Evolutionary conservation across 2,329 filamentous ascomycete species (phyloP), one percentile per base, ranked within the genome.

Genomic region (Ophiocordyceps camponoti-leonardi): DNA sequence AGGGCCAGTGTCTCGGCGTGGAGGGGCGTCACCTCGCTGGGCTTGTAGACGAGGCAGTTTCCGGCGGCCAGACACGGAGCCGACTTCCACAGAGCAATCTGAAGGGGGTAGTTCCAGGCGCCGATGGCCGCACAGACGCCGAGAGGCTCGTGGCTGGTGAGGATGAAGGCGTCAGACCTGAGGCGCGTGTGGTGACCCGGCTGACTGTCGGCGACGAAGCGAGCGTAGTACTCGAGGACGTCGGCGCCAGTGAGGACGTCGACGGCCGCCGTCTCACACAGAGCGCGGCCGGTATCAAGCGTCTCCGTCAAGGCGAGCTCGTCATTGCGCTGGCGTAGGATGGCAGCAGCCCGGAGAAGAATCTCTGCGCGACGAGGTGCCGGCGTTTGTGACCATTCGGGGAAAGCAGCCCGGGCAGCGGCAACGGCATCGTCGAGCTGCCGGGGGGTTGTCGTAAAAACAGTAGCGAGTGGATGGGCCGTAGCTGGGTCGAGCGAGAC

Each of bases 21-120:
- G n/a, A 93, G 69, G 6, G 85, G 84, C 0, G 86, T 93, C 60
- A 84, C 83, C 67, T 93, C 86, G 52, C 83, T 88, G 8, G 86
- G 84, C 64, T 93, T 93, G 67, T 93, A 93, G 41, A 93, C 76
- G 82, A 93, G 88, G 57, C 81, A 85, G 64, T 93, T 93, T 19
- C 86, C 86, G 1, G 86, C 86, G 4, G 86, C 85, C 14, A 93
- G 71, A 54, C 86, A 92, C 0, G 86, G 83, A 0, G 83, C 85
- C 1, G 83, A 87, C 63, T 93, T 93, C 86, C 86, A 93, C 1
- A 93, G 69, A 10, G 86, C 86, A 52, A 93, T 93, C 61, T 93
- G 86, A 51, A 93, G 83, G 13, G 86, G 86, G 58, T 93, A 93
- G 64, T 93, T 93, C 86, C 86, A 93, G 14, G 86, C 86, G 46